Evolutionary conservation across 768 basidiomycete genomes (phyloP).

Genomic region (Rhodotorula paludigena): DNA sequence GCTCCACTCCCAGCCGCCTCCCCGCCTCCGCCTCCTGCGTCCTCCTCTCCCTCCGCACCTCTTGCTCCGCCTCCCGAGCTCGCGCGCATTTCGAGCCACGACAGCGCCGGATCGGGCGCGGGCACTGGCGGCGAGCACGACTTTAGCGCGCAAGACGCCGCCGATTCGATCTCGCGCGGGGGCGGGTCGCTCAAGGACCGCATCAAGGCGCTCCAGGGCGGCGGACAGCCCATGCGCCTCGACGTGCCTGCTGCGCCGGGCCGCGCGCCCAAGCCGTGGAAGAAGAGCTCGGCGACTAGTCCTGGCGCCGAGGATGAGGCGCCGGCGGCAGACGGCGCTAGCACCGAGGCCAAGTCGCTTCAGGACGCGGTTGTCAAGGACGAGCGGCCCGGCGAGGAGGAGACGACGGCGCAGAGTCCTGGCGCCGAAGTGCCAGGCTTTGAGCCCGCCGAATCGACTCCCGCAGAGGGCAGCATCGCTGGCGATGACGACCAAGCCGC

Average conservation of each 20-base stretch:
- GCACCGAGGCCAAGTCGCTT: constrained; percentile 4
- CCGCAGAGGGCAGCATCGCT: not conserved
- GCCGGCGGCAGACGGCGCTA: constrained; percentile 16
- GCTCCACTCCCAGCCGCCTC: not conserved
- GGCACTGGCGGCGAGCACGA: constrained; percentile 6
- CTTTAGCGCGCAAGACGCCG: constrained; percentile 69
- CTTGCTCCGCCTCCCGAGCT: not conserved
- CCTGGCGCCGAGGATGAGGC: constrained; percentile 57
- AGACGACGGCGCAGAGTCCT: constrained; percentile 1
- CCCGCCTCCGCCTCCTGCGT: constrained; percentile 4
- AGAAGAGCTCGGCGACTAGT: constrained; percentile 55
- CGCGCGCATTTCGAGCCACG: constrained; percentile 1
- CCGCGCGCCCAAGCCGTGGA: constrained; percentile 54
- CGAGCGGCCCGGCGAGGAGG: not conserved
- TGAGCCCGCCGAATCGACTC: constrained; percentile 21
- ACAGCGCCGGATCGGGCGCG: no score
- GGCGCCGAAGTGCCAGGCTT: constrained; percentile 20
- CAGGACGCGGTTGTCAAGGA: constrained; percentile 14
- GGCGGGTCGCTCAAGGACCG: constrained; percentile 76
- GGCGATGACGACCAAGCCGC: not conserved
- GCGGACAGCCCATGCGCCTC: constrained; percentile 56
- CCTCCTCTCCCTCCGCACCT: not conserved
- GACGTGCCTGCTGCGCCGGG: constrained; percentile 51
- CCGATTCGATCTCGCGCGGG: constrained; percentile 69
- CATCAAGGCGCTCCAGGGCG: constrained; percentile 89